These are phyloP conservation scores for Xylogone sp. DNA, from an alignment of 2,329 filamentous ascomycete genomes.

Conservation along the genomic window DNA sequence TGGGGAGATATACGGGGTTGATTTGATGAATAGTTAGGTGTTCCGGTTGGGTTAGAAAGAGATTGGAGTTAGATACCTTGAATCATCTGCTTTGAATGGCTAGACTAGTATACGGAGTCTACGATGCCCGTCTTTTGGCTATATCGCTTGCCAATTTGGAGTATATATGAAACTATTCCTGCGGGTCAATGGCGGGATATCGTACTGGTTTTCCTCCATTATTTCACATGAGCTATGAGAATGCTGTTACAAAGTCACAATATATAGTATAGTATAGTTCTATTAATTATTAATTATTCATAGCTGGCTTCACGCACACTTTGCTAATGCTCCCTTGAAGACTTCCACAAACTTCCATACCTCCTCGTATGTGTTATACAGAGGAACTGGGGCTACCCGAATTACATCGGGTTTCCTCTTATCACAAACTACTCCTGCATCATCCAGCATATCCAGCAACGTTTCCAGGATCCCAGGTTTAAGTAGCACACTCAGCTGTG, in stretches of 20 bases:
- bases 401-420: slow-evolving; percentile 85
- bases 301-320: slow-evolving; percentile 6
- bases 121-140: too few species aligned
- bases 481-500: slow-evolving; percentile 71
- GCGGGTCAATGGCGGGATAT: too few species aligned
- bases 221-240: too few species aligned
- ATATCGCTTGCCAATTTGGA: too few species aligned
- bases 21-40: neutral
- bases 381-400: slow-evolving; percentile 74
- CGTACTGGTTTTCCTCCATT: too few species aligned
- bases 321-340: slow-evolving; percentile 34
- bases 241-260: too few species aligned
- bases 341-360: slow-evolving; percentile 56
- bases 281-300: too few species aligned
- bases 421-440: slow-evolving; percentile 71
- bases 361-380: slow-evolving; percentile 80
- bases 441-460: slow-evolving; percentile 60
- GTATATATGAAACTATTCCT: too few species aligned
- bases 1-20: too few species aligned
- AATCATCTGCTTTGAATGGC: too few species aligned
- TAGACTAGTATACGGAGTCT: too few species aligned
- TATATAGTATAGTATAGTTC: too few species aligned
- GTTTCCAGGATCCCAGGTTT: slow-evolving; percentile 65
- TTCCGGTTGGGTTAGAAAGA: neutral
- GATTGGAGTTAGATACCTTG: neutral